Base-by-base conservation (phyloP, 257 asterid genomes). In the Linderniella brevidens region DNA sequence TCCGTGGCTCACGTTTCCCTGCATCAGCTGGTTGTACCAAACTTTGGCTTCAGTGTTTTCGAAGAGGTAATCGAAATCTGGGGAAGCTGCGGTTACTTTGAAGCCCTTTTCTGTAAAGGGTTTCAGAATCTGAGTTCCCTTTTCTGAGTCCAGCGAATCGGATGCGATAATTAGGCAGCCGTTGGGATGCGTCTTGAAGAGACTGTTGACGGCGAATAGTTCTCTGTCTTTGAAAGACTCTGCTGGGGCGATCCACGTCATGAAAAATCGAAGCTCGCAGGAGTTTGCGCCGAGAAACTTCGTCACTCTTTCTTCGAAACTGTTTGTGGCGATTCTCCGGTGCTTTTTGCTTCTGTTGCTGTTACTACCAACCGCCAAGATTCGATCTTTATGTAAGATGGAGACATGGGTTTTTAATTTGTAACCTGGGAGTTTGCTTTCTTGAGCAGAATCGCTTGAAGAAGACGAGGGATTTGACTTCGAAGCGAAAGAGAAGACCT, bases 191-290 rank as follows among this genome's bases (percentile, higher is more conserved):
- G 84, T 37, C 55, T 65, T 76, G 32, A 90, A 78, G 56, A 88
- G 62, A 53, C 82, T 80, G 53, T 53, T 74, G 0, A 78, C 32
- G 12, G 79, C 56, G 36, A 73, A 60, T 52, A 68, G 19, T 56
- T 88, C 98, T 41, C 94, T 80, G 3, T 35, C 73, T 4, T 94
- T 80, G 44, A 84, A 78, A 35, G 81, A 64, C 41, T 69, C 70
- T 11, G 48, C 2, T 15, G 87, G 46, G 36, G 93, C 72, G 38
- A 88, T 74, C 98, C 98, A 88, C 20, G 95, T 84, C 96, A 88
- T 88, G 49, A 88, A 84, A 35, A 81, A 76, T 0, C 79, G 66
- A 39, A 55, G 54, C 74, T 69, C 56, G 57, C 98, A 85, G 6
- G 74, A 55, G 60, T 65, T 64, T 19, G 25, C 46, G 19, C 47